Conservation (phyloP, 768 basidiomycete genomes). For the Exidia glandulosa region DNA sequence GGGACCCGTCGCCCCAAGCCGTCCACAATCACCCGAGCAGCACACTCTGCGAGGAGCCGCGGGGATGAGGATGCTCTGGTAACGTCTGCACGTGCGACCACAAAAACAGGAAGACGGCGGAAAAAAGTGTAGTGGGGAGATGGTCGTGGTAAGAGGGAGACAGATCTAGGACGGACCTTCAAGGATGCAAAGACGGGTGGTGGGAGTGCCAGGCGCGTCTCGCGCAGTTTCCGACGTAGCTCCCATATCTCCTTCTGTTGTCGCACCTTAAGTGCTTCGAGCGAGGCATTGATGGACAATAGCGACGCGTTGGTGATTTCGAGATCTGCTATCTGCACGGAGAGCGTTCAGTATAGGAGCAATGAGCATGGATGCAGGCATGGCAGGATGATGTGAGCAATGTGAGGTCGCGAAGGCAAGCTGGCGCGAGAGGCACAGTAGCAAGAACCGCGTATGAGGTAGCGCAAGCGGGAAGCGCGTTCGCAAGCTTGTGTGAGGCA, state of each 20-base stretch:
- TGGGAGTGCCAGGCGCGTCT: slow-evolving; percentile 68
- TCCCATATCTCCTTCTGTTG: slow-evolving; percentile 83
- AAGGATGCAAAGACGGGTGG: slow-evolving; percentile 37
- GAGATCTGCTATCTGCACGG: slow-evolving; percentile 70
- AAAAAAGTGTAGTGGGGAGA: too few relatives aligned
- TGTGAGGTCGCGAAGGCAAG: not conserved
- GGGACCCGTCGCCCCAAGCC: too few relatives aligned
- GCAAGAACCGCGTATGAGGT: not conserved
- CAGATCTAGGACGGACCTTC: not conserved
- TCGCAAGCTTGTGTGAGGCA: not conserved
- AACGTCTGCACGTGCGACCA: not conserved
- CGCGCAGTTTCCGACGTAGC: slow-evolving; percentile 69
- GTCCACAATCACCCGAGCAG: too few relatives aligned
- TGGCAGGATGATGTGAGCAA: not conserved
- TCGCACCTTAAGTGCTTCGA: slow-evolving; percentile 69
- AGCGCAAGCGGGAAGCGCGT: not conserved
- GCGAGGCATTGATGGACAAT: slow-evolving; percentile 69
- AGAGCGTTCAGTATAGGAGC: not conserved
- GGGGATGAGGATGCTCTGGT: too few relatives aligned
- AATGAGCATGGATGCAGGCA: not conserved
- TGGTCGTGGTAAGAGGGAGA: not conserved
- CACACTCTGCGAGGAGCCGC: too few relatives aligned
- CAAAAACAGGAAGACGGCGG: too few relatives aligned
- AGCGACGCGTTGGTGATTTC: slow-evolving; percentile 86
- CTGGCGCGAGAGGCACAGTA: not conserved